Percentiles rank a stretch among this genome's conserved stretches.
Conservation (phyloP, 257 asterid species). For the Paulownia fortunei region DNA sequence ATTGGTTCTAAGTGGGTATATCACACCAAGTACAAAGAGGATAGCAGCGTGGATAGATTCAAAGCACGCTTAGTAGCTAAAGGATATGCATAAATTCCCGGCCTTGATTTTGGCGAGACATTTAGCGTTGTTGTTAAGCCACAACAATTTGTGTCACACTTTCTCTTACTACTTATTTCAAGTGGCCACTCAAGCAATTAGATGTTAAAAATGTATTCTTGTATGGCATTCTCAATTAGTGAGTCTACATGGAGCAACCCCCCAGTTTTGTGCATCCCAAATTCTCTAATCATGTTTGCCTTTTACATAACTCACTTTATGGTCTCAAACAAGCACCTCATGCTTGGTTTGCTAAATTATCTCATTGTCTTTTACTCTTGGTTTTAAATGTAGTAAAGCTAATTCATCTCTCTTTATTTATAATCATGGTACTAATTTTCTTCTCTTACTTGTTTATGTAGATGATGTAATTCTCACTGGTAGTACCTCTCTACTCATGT, state of each 20-base stretch:
- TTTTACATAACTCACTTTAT: neutral
- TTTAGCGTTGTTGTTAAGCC: neutral
- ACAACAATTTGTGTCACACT: neutral
- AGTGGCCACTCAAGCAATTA: neutral
- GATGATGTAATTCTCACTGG: neutral
- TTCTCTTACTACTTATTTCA: neutral
- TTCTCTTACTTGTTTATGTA: neutral
- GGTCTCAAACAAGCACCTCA: too few species aligned
- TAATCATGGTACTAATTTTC: neutral
- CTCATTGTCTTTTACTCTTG: neutral
- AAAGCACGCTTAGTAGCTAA: neutral
- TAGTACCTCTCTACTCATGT: neutral
- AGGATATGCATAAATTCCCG: neutral
- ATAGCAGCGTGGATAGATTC: neutral
- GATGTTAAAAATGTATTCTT: conserved; percentile 4
- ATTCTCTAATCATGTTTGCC: neutral
- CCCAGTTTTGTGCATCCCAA: neutral
- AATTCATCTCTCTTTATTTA: neutral
- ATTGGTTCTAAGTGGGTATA: neutral
- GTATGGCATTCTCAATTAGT: neutral
- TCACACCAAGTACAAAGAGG: neutral
- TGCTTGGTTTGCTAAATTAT: neutral
- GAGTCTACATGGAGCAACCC: neutral
- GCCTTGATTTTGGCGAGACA: neutral
- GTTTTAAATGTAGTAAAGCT: conserved; percentile 10